These are phyloP conservation scores for Termitomyces titanicus DNA, from an alignment of 768 basidiomycete species.

Conservation along the genomic window DNA sequence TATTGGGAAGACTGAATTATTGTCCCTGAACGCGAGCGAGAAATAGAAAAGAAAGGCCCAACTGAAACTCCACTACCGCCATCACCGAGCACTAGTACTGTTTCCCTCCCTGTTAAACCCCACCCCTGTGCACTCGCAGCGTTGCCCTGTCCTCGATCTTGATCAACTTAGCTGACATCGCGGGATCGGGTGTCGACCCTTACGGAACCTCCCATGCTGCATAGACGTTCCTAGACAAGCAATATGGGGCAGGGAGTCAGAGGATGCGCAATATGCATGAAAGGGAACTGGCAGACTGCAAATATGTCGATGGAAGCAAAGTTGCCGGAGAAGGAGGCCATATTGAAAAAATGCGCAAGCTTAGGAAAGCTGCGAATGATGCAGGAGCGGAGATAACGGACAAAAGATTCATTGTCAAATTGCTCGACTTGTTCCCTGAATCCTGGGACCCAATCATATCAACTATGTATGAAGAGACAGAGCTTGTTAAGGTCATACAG, in stretches of 20 bases:
- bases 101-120: neutral
- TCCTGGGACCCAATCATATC: neutral
- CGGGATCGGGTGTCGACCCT: neutral
- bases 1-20: neutral
- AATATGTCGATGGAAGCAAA: neutral
- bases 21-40: neutral
- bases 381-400: neutral
- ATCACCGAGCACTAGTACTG: neutral
- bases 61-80: neutral
- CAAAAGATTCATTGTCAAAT: neutral
- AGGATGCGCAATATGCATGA: neutral
- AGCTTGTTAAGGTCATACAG: neutral
- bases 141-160: neutral
- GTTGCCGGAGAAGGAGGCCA: neutral
- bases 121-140: neutral
- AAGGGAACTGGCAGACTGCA: neutral
- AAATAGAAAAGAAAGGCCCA: neutral
- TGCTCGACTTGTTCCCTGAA: neutral
- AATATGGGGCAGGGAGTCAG: neutral
- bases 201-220: neutral
- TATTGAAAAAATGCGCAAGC: neutral
- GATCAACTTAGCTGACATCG: neutral
- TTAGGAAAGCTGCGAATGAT: neutral
- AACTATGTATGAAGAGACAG: neutral
- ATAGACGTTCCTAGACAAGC: neutral